A percentile compares a stretch with the other conserved stretches of the same genome.
Conservation (phyloP, 139 green algal species). For the Tetradesmus lagerheimii region DNA sequence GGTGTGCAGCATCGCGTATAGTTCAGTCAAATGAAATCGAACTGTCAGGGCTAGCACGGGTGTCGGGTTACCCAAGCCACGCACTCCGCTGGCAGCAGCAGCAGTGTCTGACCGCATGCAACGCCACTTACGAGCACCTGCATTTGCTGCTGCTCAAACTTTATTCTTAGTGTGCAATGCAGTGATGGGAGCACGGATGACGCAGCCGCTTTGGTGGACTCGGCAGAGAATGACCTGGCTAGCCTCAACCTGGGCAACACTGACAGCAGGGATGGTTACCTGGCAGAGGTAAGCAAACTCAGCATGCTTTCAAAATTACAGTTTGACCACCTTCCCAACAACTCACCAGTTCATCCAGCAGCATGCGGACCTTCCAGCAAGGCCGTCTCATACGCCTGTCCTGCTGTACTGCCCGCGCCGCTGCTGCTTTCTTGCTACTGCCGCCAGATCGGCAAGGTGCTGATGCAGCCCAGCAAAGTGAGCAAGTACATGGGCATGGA, state of each 20-base stretch:
- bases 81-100: not conserved
- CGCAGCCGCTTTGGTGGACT: conserved; percentile 8
- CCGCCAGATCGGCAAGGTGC: conserved; percentile 63
- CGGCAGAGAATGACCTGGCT: conserved; percentile 13
- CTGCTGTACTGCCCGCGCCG: not conserved
- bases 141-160: not conserved
- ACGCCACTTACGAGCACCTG: not conserved
- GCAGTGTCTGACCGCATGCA: conserved; percentile 3
- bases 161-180: not conserved
- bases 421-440: not conserved
- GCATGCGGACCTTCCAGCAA: too few species aligned
- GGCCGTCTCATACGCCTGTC: too few species aligned
- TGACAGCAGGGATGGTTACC: conserved; percentile 31
- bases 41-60: not conserved
- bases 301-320: too few species aligned
- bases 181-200: conserved; percentile 20
- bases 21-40: not conserved
- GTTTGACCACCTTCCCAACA: too few species aligned
- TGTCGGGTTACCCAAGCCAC: not conserved
- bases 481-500: conserved; percentile 90
- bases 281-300: conserved; percentile 20
- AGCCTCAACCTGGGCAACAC: conserved; percentile 12
- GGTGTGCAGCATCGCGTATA: not conserved
- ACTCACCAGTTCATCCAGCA: too few species aligned
- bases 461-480: conserved; percentile 65